Percentiles rank a stretch among this genome's conserved stretches.
phyloP scores from a whole-genome alignment of 2,329 filamentous ascomycete species.

The Colletotrichum shisoi region DNA sequence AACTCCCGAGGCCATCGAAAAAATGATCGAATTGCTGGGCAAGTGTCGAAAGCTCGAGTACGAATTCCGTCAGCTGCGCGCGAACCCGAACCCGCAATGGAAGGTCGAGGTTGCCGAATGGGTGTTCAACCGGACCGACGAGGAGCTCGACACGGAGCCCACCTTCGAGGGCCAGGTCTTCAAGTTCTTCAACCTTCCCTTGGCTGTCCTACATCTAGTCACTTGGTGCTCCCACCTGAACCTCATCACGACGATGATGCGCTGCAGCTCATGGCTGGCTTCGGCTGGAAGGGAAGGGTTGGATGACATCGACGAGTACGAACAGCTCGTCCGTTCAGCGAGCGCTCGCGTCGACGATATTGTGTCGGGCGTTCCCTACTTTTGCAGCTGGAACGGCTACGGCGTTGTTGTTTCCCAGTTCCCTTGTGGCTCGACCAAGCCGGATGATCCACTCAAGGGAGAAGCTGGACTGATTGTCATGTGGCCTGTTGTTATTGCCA shows the following conservation, averaged over 20 bases:
- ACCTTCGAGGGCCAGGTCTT: slow-evolving; percentile 38
- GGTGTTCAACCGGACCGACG: slow-evolving; percentile 35
- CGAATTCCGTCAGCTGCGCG: slow-evolving; percentile 31
- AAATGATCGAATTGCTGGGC: slow-evolving; percentile 27
- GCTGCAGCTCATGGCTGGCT: slow-evolving; percentile 39
- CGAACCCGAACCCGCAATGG: slow-evolving; percentile 25
- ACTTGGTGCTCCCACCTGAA: slow-evolving; percentile 40
- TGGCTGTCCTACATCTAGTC: slow-evolving; percentile 38
- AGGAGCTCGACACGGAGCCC: slow-evolving; percentile 34
- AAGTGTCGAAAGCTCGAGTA: slow-evolving; percentile 27
- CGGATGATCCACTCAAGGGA: slow-evolving; percentile 38
- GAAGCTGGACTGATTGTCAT: slow-evolving; percentile 41
- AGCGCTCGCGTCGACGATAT: slow-evolving; percentile 37
- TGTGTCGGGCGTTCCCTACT: slow-evolving; percentile 39
- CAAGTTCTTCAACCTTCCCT: slow-evolving; percentile 40
- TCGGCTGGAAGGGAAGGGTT: slow-evolving; percentile 20
- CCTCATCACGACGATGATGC: slow-evolving; percentile 40
- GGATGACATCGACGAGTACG: slow-evolving; percentile 35
- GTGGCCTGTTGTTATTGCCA: slow-evolving; percentile 40
- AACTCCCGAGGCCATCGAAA: slow-evolving; percentile 15
- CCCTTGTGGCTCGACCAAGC: slow-evolving; percentile 34
- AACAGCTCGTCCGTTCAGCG: slow-evolving; percentile 22
- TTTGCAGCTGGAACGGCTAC: slow-evolving; percentile 41
- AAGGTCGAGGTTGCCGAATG: slow-evolving; percentile 34
- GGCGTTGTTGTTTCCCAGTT: slow-evolving; percentile 38